Conservation (phyloP, 768 basidiomycete genomes). For the Kwoniella botswanensis region DNA sequence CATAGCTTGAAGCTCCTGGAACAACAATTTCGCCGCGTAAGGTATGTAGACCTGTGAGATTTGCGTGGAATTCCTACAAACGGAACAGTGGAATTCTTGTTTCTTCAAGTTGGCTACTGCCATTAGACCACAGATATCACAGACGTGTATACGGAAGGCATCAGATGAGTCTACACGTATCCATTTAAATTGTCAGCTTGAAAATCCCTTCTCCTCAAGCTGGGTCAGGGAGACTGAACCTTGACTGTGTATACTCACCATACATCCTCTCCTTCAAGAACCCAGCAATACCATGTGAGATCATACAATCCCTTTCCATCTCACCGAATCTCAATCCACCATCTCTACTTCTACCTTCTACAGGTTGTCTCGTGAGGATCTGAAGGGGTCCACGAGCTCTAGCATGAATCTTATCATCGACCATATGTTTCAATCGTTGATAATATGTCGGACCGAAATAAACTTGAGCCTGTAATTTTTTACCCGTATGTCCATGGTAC, state of each 20-base stretch:
- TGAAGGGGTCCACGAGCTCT: slow-evolving; percentile 96
- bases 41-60: slow-evolving; percentile 72
- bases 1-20: slow-evolving; percentile 69
- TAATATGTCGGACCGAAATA: slow-evolving; percentile 99
- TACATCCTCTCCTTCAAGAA: slow-evolving; percentile 94
- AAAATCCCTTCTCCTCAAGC: too few species aligned
- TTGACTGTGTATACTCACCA: slow-evolving; percentile 35
- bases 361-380: slow-evolving; percentile 94
- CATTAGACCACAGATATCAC: slow-evolving; percentile 79
- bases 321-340: slow-evolving; percentile 99
- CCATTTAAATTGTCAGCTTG: neutral
- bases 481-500: slow-evolving; percentile 99
- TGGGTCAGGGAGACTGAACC: too few species aligned
- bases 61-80: slow-evolving; percentile 95
- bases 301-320: slow-evolving; percentile 99
- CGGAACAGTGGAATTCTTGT: slow-evolving; percentile 97
- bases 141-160: slow-evolving; percentile 50
- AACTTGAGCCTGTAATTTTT: slow-evolving; percentile 95
- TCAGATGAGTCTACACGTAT: slow-evolving; percentile 54
- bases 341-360: slow-evolving; percentile 97
- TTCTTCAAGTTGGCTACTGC: slow-evolving; percentile 99
- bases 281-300: slow-evolving; percentile 96
- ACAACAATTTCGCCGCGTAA: slow-evolving; percentile 93
- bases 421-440: slow-evolving; percentile 99
- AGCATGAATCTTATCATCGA: slow-evolving; percentile 99